Evolutionary conservation across 768 basidiomycete genomes (phyloP), one percentile per base, ranked within the genome.

Genomic region (Gymnopilus dilepis): DNA sequence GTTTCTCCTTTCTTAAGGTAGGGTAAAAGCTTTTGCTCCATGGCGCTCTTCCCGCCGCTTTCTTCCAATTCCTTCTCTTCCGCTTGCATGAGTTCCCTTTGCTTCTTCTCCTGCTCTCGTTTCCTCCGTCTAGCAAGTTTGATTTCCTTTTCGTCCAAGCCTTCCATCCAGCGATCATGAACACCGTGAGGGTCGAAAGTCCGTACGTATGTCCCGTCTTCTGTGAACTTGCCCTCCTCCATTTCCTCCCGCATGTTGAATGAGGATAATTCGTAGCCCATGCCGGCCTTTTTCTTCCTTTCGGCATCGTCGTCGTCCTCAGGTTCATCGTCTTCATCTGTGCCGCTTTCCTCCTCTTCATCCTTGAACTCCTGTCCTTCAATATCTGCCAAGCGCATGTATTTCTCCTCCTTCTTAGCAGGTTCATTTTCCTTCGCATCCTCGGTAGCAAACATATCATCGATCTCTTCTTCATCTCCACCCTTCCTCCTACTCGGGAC

Each of bases 211-310:
- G 76, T 91, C 48, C 97, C 97, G 71, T 99, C 97, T 61, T 91
- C 92, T 4, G 93, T 89, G 79, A 99, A 98, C 72, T 95, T 94
- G 38, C 97, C 97, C 76, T 99, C 97, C 70, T 94, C 90, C 91
- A 99, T 96, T 82, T 99, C 97, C 68, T 94, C 91, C 65, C 95
- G 90, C 97, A 99, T 99, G 74, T 99, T 97, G 86, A 99, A 99
- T 26, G 94, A 92, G 3, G 92, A 95, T 9, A 99, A 67, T 71
- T 96, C 91, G 76, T 79, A 97, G 2, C 97, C 97, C 97, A 99
- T 98, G 12, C 90, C 91, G 38, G 82, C 86, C 74, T 92, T 94
- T 78, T 84, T 87, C 71, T 83, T 77, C 67, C 88, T 84, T 68
- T 84, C 83, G n/a, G 82, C 86, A 54, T 91, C 91, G 71, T 95